These are phyloP conservation scores for Coemansia sp. DNA, from an alignment of 192 early-diverging fungal genomes.

Conservation along the genomic window DNA sequence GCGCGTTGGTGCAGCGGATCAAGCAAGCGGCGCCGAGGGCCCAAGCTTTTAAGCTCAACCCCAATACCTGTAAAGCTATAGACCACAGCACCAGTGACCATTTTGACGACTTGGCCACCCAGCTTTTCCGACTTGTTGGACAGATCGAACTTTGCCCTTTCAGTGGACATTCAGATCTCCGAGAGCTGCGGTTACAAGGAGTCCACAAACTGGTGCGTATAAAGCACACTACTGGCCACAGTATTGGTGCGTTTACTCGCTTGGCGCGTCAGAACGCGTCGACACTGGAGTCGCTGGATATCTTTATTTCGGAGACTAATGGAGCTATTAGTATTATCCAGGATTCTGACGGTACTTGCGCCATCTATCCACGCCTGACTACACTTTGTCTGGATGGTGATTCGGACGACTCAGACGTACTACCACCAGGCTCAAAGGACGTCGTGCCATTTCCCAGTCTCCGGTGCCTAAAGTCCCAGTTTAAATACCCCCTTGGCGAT, in stretches of 20 bases:
- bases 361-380: neutral
- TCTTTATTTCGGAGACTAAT: neutral
- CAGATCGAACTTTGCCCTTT: neutral
- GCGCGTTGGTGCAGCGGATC: neutral
- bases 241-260: neutral
- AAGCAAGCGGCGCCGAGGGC: neutral
- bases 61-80: neutral
- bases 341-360: neutral
- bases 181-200: neutral
- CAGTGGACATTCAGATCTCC: neutral
- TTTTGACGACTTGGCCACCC: neutral
- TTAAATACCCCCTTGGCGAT: neutral
- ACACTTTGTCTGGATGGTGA: neutral
- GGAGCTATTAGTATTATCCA: neutral
- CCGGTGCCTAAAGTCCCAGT: neutral
- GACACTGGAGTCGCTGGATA: neutral
- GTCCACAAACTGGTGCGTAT: neutral
- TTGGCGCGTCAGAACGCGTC: neutral
- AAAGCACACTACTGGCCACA: neutral
- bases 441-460: neutral
- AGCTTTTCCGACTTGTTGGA: neutral
- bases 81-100: neutral
- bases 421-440: neutral
- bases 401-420: too few species aligned
- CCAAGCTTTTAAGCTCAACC: neutral